Conservation (phyloP, 441 rosid species). For the Kokia cookei region DNA sequence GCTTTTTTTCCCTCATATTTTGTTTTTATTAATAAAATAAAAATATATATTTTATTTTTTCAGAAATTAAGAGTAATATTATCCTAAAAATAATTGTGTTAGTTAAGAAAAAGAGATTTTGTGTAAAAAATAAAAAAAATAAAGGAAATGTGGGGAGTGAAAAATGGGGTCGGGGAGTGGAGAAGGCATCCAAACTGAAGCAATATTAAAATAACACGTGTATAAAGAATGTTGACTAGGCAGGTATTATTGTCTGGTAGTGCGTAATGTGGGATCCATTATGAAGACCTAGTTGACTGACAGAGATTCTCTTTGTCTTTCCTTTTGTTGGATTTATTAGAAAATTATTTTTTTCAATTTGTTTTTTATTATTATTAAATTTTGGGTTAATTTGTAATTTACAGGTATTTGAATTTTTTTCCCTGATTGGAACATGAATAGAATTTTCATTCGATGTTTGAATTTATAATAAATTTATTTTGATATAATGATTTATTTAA, state of each 20-base stretch:
- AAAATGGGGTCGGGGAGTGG: background rate
- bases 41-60: background rate
- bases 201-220: constrained; percentile 3
- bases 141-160: too few species aligned
- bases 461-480: too few species aligned
- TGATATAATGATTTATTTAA: too few species aligned
- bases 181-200: background rate
- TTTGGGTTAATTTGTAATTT: background rate
- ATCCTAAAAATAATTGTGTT: too few species aligned
- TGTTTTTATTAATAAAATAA: background rate
- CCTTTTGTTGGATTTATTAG: background rate
- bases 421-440: too few species aligned
- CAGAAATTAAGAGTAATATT: too few species aligned
- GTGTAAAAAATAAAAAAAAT: too few species aligned
- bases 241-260: constrained; percentile 12
- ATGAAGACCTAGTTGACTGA: constrained; percentile 21
- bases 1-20: background rate
- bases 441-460: too few species aligned
- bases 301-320: constrained; percentile 19
- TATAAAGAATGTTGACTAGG: constrained; percentile 9
- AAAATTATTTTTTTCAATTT: background rate
- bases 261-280: constrained; percentile 7
- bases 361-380: background rate
- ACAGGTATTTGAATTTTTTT: background rate
- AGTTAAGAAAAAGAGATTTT: too few species aligned